A percentile compares a stretch with the other conserved stretches of the same genome.
phyloP scores from a whole-genome alignment of 352 stramenopile species.

The Phytophthora parvispora region DNA sequence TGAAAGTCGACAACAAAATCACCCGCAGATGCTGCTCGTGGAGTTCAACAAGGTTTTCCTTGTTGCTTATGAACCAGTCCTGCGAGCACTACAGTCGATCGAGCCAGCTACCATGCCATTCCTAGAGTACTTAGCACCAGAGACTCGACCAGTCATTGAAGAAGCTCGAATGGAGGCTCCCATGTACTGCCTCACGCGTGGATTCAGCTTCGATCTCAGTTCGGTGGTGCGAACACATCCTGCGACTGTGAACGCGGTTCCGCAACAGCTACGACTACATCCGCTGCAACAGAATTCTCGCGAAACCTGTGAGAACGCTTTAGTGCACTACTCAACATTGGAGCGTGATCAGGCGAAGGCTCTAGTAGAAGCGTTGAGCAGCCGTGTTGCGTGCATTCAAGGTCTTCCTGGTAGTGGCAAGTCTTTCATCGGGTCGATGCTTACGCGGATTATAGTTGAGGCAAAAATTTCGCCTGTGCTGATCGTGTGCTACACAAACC shows the following conservation, averaged over 20 bases:
- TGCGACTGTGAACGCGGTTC: not conserved
- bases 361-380: constrained; percentile 77
- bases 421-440: constrained; percentile 84
- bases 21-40: constrained; percentile 41
- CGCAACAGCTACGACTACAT: constrained; percentile 21
- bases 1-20: constrained; percentile 10
- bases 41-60: constrained; percentile 71
- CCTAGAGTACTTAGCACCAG: constrained; percentile 48
- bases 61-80: constrained; percentile 56
- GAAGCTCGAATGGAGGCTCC: constrained; percentile 33
- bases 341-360: constrained; percentile 70
- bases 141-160: constrained; percentile 10
- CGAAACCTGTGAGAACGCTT: constrained; percentile 20
- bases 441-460: constrained; percentile 75
- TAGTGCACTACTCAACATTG: constrained; percentile 45
- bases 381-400: constrained; percentile 82
- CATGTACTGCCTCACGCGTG: constrained; percentile 38
- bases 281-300: constrained; percentile 26
- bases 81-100: constrained; percentile 48
- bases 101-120: constrained; percentile 37
- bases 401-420: constrained; percentile 87
- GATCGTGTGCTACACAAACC: constrained; percentile 93
- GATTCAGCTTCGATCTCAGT: constrained; percentile 44
- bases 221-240: constrained; percentile 20
- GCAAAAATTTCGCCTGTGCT: constrained; percentile 65